These are phyloP conservation scores for Balakata baccata DNA, from an alignment of 345 rosid genomes.

Conservation along the genomic window DNA sequence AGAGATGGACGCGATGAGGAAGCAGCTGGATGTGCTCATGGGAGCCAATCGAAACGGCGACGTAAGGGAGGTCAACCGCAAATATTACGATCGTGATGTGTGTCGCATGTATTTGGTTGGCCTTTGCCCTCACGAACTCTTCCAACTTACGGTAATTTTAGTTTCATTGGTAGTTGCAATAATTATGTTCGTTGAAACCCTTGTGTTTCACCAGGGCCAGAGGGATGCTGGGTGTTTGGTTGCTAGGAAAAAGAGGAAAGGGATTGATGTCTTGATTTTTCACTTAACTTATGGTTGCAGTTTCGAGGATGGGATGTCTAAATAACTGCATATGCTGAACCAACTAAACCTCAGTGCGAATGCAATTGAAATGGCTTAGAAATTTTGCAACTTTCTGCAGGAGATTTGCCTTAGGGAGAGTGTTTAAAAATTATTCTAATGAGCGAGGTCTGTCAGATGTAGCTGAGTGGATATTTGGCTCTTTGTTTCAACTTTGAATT, in stretches of 20 bases:
- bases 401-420: neutral
- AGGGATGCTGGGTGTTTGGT: neutral
- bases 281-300: neutral
- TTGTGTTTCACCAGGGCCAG: neutral
- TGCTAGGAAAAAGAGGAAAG: neutral
- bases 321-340: neutral
- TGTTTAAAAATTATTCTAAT: neutral
- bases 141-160: slow-evolving; percentile 65
- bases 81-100: slow-evolving; percentile 97
- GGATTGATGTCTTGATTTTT: neutral
- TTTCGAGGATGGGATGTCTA: neutral
- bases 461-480: neutral
- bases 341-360: neutral
- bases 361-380: neutral
- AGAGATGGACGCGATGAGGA: slow-evolving; percentile 93
- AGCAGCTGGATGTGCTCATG: slow-evolving; percentile 98
- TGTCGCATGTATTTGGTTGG: slow-evolving; percentile 95
- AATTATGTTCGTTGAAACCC: neutral
- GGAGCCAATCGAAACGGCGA: slow-evolving; percentile 99
- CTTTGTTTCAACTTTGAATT: neutral
- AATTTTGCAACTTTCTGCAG: neutral
- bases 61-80: slow-evolving; percentile 91
- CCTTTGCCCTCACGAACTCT: slow-evolving; percentile 99
- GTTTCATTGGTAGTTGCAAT: neutral
- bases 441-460: neutral